A percentile compares a stretch with the other conserved stretches of the same genome.
phyloP scores from a whole-genome alignment of 352 stramenopile species.

The Phytophthora ramorum region DNA sequence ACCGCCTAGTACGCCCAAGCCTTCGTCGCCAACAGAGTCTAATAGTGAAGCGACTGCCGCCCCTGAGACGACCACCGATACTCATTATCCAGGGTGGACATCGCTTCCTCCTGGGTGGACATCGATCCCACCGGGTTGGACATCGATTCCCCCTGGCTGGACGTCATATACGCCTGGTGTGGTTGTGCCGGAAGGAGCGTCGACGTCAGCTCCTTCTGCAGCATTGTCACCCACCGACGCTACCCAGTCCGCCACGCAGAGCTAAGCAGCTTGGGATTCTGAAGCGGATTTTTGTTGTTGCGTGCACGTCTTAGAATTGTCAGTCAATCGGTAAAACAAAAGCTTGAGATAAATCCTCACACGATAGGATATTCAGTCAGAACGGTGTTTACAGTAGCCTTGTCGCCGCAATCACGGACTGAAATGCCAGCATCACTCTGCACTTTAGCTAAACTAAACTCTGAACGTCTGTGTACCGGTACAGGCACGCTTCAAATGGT shows the following conservation, averaged over 20 bases:
- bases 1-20: slow-evolving; percentile 7
- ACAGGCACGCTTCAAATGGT: too few relatives aligned
- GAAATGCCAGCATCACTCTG: too few relatives aligned
- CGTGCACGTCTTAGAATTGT: not conserved
- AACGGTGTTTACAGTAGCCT: too few relatives aligned
- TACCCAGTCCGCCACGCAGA: slow-evolving; percentile 25
- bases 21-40: slow-evolving; percentile 1
- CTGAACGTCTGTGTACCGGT: too few relatives aligned
- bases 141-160: slow-evolving; percentile 29
- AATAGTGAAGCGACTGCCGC: slow-evolving; percentile 2
- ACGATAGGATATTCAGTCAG: too few relatives aligned
- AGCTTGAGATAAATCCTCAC: not conserved
- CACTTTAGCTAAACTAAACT: too few relatives aligned
- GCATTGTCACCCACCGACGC: slow-evolving; percentile 4
- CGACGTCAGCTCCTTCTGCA: not conserved
- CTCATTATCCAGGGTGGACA: slow-evolving; percentile 23
- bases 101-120: slow-evolving; percentile 27
- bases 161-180: slow-evolving; percentile 35
- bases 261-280: not conserved
- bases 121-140: slow-evolving; percentile 22
- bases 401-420: too few relatives aligned
- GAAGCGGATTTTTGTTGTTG: not conserved
- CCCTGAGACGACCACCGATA: slow-evolving; percentile 1
- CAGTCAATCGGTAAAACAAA: not conserved
- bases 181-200: slow-evolving; percentile 16